These are phyloP conservation scores for Globisporangium canariense DNA, from an alignment of 352 stramenopile species.

Conservation along the genomic window DNA sequence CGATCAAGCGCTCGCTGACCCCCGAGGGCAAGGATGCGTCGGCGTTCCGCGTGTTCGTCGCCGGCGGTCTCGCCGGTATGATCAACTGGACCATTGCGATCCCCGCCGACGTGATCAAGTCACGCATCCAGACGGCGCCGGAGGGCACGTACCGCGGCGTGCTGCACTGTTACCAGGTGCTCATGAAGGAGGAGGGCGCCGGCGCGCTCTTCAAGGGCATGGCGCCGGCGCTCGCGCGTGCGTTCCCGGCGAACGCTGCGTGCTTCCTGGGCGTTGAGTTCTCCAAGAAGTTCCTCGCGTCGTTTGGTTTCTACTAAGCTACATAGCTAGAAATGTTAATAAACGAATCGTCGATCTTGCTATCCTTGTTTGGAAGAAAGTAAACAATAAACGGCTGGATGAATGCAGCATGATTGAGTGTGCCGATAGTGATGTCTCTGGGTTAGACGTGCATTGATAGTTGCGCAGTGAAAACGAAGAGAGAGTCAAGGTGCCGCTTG, in stretches of 20 bases:
- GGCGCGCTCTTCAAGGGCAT: constrained; percentile 93
- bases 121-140: constrained; percentile 93
- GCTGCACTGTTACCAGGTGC: constrained; percentile 87
- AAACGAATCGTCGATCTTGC: not conserved
- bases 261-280: constrained; percentile 93
- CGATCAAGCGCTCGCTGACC: constrained; percentile 87
- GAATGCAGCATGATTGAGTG: too few relatives aligned
- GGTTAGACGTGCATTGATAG: not conserved
- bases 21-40: constrained; percentile 76
- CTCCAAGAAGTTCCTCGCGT: constrained; percentile 80
- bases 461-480: not conserved
- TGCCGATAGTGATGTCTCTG: not conserved
- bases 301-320: constrained; percentile 72
- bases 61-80: constrained; percentile 92
- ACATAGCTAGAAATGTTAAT: constrained; percentile 4
- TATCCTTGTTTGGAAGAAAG: not conserved
- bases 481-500: too few relatives aligned
- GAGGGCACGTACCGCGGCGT: constrained; percentile 94
- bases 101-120: constrained; percentile 96
- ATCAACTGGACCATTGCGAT: constrained; percentile 96
- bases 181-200: constrained; percentile 94
- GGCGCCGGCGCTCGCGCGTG: constrained; percentile 91
- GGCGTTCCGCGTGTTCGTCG: constrained; percentile 88
- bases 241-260: constrained; percentile 95
- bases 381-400: not conserved